phyloP scores from a whole-genome alignment of 2,329 filamentous ascomycete species.

The Fusarium lyarnte region DNA sequence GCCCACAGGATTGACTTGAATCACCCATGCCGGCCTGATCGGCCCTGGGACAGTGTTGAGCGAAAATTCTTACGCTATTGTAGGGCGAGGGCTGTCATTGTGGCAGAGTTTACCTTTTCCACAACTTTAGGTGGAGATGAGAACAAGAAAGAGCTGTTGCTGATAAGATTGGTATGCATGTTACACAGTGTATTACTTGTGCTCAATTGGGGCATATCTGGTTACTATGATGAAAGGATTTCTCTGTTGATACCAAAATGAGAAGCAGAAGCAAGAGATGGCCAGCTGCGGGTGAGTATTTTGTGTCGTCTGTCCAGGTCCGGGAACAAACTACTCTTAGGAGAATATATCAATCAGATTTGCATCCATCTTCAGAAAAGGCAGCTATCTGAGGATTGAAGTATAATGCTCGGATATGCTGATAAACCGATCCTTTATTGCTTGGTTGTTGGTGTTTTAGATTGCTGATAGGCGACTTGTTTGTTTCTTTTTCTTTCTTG shows the following conservation, averaged over 20 bases:
- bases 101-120: accelerated
- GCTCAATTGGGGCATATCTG: accelerated
- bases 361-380: too few species aligned
- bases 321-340: not conserved
- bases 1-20: not conserved
- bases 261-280: not conserved
- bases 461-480: too few species aligned
- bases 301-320: accelerated
- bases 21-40: accelerated
- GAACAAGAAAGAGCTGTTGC: accelerated
- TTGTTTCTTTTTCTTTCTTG: too few species aligned
- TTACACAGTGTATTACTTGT: not conserved
- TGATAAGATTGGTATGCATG: not conserved
- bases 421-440: too few species aligned
- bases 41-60: accelerated
- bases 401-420: too few species aligned
- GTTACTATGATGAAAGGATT: accelerated
- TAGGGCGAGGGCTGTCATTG: accelerated
- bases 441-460: too few species aligned
- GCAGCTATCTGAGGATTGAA: too few species aligned
- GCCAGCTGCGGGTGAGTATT: not conserved
- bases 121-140: accelerated
- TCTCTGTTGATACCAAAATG: not conserved
- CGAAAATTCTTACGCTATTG: accelerated
- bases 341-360: not conserved